Conservation (phyloP, 768 basidiomycete species). For the Lyophyllum atratum region DNA sequence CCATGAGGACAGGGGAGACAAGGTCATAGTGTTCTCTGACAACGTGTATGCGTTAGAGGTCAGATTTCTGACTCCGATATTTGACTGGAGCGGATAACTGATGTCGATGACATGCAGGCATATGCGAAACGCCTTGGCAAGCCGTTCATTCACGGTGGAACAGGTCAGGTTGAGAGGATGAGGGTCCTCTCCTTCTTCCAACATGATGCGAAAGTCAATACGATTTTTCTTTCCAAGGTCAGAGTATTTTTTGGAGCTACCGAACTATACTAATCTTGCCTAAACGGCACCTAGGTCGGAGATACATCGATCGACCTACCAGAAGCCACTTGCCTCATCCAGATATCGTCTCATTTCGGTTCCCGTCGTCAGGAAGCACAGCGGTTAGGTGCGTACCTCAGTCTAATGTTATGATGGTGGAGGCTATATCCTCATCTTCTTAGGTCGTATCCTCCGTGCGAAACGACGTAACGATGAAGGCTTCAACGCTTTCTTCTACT, state of each 20-base stretch:
- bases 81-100: not conserved
- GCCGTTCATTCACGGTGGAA: constrained; percentile 94
- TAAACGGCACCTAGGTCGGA: constrained; percentile 67
- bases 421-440: constrained; percentile 4
- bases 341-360: constrained; percentile 99
- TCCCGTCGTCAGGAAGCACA: constrained; percentile 98
- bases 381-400: constrained; percentile 66
- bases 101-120: constrained; percentile 45
- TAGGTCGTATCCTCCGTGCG: constrained; percentile 94
- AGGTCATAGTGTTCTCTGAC: constrained; percentile 99
- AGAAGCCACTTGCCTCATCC: constrained; percentile 98
- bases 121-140: constrained; percentile 95
- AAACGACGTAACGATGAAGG: constrained; percentile 99
- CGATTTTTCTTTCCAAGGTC: constrained; percentile 97
- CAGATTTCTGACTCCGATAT: constrained; percentile 18
- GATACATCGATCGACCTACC: constrained; percentile 99
- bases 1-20: constrained; percentile 96
- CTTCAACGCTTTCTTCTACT: constrained; percentile 99
- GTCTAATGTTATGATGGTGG: constrained; percentile 1
- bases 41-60: constrained; percentile 98
- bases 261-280: not conserved
- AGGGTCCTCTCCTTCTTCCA: constrained; percentile 94
- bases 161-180: constrained; percentile 94
- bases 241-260: constrained; percentile 17
- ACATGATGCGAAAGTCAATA: constrained; percentile 93